Percentiles rank a stretch among this genome's conserved stretches.
Evolutionary conservation across 2,329 filamentous ascomycete genomes (phyloP).

Genomic region (Alternaria triticina): DNA sequence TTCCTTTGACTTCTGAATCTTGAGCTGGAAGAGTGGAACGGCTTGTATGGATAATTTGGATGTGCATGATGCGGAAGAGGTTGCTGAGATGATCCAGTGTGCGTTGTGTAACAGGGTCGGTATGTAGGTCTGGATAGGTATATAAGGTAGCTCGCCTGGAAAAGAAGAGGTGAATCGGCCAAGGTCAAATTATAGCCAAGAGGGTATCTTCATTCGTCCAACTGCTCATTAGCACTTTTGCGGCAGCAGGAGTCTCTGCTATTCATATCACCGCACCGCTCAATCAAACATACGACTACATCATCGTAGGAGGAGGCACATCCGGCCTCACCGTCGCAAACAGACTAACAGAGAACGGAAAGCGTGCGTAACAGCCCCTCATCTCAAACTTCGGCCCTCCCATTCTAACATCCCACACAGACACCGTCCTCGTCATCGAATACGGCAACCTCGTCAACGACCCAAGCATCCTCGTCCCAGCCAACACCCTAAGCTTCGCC

Average conservation of each 20-base stretch:
- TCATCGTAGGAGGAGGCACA: slow-evolving; percentile 30
- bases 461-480: slow-evolving; percentile 9
- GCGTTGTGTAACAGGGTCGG: too few relatives aligned
- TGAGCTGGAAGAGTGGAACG: too few relatives aligned
- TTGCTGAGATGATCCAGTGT: neutral
- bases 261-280: neutral
- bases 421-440: slow-evolving; percentile 21
- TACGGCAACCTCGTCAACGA: slow-evolving; percentile 15
- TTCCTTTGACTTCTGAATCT: neutral
- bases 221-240: neutral
- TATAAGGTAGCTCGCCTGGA: neutral
- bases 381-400: neutral
- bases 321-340: slow-evolving; percentile 28
- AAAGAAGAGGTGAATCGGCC: neutral
- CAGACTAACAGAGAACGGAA: slow-evolving; percentile 22
- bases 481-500: slow-evolving; percentile 4
- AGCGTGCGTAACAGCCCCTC: neutral
- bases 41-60: neutral
- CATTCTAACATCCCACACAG: neutral
- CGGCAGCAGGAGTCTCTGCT: neutral
- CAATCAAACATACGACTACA: slow-evolving; percentile 24
- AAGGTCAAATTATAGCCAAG: too few relatives aligned
- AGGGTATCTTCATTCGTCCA: neutral
- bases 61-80: neutral
- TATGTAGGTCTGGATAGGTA: neutral